Evolutionary conservation across 1,139 yeast species (phyloP).

Genomic region (Geotrichum reessii): DNA sequence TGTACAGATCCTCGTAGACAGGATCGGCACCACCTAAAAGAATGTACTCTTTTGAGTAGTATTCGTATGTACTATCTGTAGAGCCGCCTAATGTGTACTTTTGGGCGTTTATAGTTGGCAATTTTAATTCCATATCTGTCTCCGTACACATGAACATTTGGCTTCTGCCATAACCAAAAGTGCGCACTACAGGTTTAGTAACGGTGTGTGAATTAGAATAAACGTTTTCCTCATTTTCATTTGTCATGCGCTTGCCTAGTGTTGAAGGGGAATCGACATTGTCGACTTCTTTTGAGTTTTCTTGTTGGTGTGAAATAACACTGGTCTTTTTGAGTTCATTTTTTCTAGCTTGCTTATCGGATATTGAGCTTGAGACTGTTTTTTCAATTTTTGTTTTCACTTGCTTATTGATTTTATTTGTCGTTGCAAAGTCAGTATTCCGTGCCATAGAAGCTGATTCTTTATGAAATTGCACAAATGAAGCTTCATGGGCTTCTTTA

Average conservation of each 20-base stretch:
- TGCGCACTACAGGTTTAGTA: neutral
- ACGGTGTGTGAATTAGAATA: neutral
- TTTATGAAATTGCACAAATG: neutral
- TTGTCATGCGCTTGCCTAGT: neutral
- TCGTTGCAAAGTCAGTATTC: neutral
- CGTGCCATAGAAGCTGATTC: neutral
- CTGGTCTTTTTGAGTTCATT: too few relatives aligned
- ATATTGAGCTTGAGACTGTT: too few relatives aligned
- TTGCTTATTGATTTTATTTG: neutral
- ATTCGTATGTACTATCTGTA: constrained; percentile 67
- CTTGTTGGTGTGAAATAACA: neutral
- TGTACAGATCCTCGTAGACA: constrained; percentile 36
- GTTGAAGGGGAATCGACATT: neutral
- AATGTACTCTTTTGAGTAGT: constrained; percentile 54
- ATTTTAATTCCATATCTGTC: neutral
- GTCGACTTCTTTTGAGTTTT: neutral
- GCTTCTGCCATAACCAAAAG: neutral
- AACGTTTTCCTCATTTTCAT: neutral
- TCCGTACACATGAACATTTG: neutral
- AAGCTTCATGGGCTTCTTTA: neutral
- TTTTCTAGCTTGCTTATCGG: too few relatives aligned
- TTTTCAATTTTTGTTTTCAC: neutral
- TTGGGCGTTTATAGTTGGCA: neutral
- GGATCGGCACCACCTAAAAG: constrained; percentile 45
- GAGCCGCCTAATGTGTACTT: constrained; percentile 46